A percentile compares a stretch with the other conserved stretches of the same genome.
These are phyloP conservation scores for Rhizopogon sp. DNA, from an alignment of 768 basidiomycete genomes.

Conservation along the genomic window DNA sequence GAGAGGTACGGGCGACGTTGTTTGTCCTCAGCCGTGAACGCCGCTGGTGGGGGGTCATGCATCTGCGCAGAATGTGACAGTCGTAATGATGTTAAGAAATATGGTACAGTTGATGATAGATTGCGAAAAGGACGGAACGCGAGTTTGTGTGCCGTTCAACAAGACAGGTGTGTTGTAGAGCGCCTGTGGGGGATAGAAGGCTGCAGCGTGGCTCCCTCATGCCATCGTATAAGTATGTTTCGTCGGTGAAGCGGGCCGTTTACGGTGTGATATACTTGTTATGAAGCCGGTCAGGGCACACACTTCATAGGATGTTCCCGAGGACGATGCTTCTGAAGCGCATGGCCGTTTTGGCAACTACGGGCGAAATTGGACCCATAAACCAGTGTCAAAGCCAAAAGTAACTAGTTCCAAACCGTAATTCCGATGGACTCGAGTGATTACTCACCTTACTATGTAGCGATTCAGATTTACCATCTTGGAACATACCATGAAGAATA, in stretches of 20 bases:
- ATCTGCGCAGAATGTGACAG: constrained; percentile 12
- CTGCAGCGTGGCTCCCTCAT: constrained; percentile 31
- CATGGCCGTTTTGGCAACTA: background rate
- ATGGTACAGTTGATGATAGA: constrained; percentile 13
- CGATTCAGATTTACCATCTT: too few relatives aligned
- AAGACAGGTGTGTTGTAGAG: constrained; percentile 19
- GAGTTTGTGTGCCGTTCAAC: constrained; percentile 25
- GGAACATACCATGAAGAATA: background rate
- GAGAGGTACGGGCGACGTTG: constrained; percentile 33
- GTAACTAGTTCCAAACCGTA: background rate
- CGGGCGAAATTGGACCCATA: background rate
- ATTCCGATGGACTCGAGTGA: background rate
- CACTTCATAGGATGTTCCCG: constrained; percentile 6
- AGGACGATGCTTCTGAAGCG: too few relatives aligned
- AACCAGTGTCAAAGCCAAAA: background rate
- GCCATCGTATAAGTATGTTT: constrained; percentile 16
- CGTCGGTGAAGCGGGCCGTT: constrained; percentile 26
- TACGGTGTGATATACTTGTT: constrained; percentile 17
- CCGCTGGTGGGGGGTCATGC: constrained; percentile 26
- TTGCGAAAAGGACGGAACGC: constrained; percentile 8
- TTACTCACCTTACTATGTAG: background rate
- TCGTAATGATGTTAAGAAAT: constrained; percentile 11
- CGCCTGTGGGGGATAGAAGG: constrained; percentile 18
- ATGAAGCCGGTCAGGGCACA: constrained; percentile 25
- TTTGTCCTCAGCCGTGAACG: constrained; percentile 33